Evolutionary conservation across 106 monocot species (phyloP), one percentile per base, ranked within the genome.

Genomic region (Alisma plantagoaquatica): DNA sequence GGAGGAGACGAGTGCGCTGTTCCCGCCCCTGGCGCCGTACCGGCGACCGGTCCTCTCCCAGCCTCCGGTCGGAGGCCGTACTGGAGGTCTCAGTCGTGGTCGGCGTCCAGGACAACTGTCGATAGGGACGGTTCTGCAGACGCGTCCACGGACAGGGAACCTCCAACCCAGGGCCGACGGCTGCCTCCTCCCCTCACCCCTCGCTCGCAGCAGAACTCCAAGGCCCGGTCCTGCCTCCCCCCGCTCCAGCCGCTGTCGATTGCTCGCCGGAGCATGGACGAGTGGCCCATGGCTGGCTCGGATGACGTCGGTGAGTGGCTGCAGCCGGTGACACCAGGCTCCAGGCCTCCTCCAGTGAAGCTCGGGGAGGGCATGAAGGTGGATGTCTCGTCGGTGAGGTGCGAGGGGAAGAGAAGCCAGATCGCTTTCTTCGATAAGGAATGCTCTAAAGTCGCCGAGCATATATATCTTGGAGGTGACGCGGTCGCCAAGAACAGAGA

Each of bases 401-500:
- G 73, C 12, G 75, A 73, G 35, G 63, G 51, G 19, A 66, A 60
- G 27, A 59, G 71, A 38, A 77, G 75, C 45, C 79, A 77, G 67
- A 77, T 88, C 33, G 80, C 94, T 2, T 70, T 70, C 62, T 96
- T 88, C 33, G 94, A 96, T 31, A 96, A 89, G 71, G 81, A 96
- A 75, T 96, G 94, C 55, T 96, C 94, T 29, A 96, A 96, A 59
- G 94, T 96, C 0, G 94, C 88, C 1, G 88, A 96, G 19, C 94
- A 96, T 31, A 78, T 96, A 41, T 96, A 96, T 57, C 75, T 96
- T 12, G 94, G 94, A 0, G 94, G 94, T 3, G 72, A 96, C 33
- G 74, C 53, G 0, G 94, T 96, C 17, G 94, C 94, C 1, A 65
- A 67, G 52, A 89, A 96, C 63, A 62, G 88, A 8, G 94, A 96